A percentile compares a stretch with the other conserved stretches of the same genome.
These are phyloP conservation scores for Capsicum baccatum DNA, from an alignment of 257 asterid genomes.

Conservation along the genomic window DNA sequence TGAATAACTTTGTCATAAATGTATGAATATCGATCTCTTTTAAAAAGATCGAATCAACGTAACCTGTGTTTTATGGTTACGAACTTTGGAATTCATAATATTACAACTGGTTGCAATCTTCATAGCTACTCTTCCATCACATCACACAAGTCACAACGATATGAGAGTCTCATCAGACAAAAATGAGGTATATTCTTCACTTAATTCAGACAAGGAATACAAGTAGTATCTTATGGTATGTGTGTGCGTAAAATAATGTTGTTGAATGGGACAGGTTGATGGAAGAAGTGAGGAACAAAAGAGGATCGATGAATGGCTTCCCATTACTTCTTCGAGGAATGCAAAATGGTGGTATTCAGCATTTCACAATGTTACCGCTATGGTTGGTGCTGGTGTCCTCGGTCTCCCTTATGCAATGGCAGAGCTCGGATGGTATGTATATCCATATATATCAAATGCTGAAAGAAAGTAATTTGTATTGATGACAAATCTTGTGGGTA, in stretches of 20 bases:
- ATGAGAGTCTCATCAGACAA: neutral
- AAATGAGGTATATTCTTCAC: too few relatives aligned
- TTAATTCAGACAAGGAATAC: too few relatives aligned
- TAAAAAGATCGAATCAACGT: neutral
- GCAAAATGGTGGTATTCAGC: slow-evolving; percentile 63
- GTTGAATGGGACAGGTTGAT: slow-evolving; percentile 32
- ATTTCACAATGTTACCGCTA: slow-evolving; percentile 54
- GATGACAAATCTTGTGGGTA: too few relatives aligned
- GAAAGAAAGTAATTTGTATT: too few relatives aligned
- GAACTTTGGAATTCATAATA: neutral
- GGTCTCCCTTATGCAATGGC: slow-evolving; percentile 56
- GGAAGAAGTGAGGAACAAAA: slow-evolving; percentile 39
- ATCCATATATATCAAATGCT: neutral
- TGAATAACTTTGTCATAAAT: neutral
- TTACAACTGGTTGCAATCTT: neutral
- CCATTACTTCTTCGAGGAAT: slow-evolving; percentile 48
- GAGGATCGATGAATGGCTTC: slow-evolving; percentile 57
- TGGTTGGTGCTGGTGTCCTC: slow-evolving; percentile 57
- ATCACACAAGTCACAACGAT: neutral
- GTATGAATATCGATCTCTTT: neutral
- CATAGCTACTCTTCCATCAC: neutral
- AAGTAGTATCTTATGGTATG: too few relatives aligned
- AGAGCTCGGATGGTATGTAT: slow-evolving; percentile 46
- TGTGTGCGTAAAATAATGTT: too few relatives aligned
- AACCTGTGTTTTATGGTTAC: neutral